Conservation (phyloP, 169 alveolate species). For the Plasmodium gaboni region DNA sequence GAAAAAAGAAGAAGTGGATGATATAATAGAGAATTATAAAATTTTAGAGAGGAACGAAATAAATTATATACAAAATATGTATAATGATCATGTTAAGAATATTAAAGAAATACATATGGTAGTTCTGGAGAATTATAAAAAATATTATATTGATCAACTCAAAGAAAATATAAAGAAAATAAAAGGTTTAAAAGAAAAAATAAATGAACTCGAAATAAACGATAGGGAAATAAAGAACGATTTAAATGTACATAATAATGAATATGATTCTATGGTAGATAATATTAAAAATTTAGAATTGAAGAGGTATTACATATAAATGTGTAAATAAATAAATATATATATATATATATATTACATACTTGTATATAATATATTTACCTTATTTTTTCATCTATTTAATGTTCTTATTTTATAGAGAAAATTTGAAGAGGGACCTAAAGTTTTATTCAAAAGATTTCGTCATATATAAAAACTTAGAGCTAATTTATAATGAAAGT, state of each 20-base stretch:
- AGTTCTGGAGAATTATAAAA: conserved; percentile 29
- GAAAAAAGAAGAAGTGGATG: conserved; percentile 54
- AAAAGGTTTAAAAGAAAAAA: conserved; percentile 37
- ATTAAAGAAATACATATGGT: conserved; percentile 37
- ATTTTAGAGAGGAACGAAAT: conserved; percentile 55
- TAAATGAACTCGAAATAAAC: conserved; percentile 34
- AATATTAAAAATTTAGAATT: conserved; percentile 29
- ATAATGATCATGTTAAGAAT: conserved; percentile 61
- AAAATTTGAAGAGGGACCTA: conserved; percentile 22
- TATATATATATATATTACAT: background rate
- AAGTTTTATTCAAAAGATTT: conserved; percentile 73
- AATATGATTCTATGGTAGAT: conserved; percentile 17
- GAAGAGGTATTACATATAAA: conserved; percentile 23
- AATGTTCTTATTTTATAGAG: conserved; percentile 16
- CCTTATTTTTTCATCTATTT: no score
- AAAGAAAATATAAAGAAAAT: conserved; percentile 49
- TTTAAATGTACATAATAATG: conserved; percentile 8
- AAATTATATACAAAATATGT: conserved; percentile 43
- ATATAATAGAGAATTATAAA: conserved; percentile 51
- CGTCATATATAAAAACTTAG: conserved; percentile 53
- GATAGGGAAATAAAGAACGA: conserved; percentile 41
- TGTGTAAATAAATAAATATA: background rate
- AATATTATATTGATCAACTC: conserved; percentile 48
- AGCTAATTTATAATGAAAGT: conserved; percentile 62
- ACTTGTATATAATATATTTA: background rate